phyloP scores from a whole-genome alignment of 1,284 basidiomycete species.

The Chondrostereum purpureum region DNA sequence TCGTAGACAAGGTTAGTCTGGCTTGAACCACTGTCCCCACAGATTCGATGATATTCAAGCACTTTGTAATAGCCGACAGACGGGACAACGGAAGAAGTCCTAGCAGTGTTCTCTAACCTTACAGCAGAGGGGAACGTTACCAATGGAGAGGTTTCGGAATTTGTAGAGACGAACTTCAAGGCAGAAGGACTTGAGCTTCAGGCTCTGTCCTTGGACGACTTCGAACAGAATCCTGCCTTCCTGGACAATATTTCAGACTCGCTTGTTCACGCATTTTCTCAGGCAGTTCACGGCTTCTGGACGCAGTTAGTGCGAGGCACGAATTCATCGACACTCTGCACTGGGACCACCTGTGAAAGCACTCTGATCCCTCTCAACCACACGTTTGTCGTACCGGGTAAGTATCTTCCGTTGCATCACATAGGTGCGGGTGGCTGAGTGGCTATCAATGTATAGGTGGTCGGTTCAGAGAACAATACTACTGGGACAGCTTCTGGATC shows the following conservation, averaged over 20 bases:
- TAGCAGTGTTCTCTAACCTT: slow-evolving; percentile 64
- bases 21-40: too few species aligned
- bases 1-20: slow-evolving; percentile 73
- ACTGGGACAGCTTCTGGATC: slow-evolving; percentile 88
- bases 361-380: slow-evolving; percentile 85
- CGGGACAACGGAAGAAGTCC: slow-evolving; percentile 55
- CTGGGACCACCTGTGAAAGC: slow-evolving; percentile 64
- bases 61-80: slow-evolving; percentile 78
- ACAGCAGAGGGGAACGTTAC: slow-evolving; percentile 36
- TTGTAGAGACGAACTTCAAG: slow-evolving; percentile 72
- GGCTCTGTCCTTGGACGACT: slow-evolving; percentile 55
- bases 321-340: slow-evolving; percentile 66
- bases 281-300: slow-evolving; percentile 82
- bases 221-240: slow-evolving; percentile 62
- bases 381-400: slow-evolving; percentile 85
- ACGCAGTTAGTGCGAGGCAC: slow-evolving; percentile 70
- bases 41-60: too few species aligned
- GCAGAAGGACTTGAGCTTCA: slow-evolving; percentile 84
- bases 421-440: background rate
- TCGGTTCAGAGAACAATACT: slow-evolving; percentile 52
- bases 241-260: slow-evolving; percentile 68
- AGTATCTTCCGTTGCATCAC: slow-evolving; percentile 20
- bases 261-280: slow-evolving; percentile 65
- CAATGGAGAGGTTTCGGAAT: slow-evolving; percentile 56
- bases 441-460: slow-evolving; percentile 26